phyloP scores from a whole-genome alignment of 768 basidiomycete species.

The Asterophora parasitica region DNA sequence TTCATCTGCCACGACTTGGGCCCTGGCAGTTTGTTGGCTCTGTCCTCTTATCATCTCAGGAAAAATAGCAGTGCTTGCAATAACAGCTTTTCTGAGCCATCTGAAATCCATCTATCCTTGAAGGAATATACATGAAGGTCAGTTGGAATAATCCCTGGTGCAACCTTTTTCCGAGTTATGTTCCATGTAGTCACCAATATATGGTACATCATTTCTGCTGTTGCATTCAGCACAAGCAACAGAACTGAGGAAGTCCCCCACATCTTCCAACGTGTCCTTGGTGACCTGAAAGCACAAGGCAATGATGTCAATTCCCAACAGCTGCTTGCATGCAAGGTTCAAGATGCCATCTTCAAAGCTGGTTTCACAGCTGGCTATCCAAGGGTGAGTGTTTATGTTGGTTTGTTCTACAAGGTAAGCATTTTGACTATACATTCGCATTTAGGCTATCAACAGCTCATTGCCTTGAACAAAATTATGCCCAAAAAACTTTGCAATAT shows the following conservation, averaged over 20 bases:
- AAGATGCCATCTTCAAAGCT: constrained; percentile 60
- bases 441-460: constrained; percentile 58
- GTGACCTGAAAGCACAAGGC: constrained; percentile 33
- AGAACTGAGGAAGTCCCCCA: constrained; percentile 51
- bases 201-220: constrained; percentile 57
- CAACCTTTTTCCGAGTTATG: background rate
- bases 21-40: too few relatives aligned
- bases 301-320: constrained; percentile 30
- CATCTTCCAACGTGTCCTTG: constrained; percentile 47
- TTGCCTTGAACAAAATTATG: too few relatives aligned
- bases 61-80: constrained; percentile 26
- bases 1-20: too few relatives aligned
- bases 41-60: too few relatives aligned
- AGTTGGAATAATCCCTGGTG: constrained; percentile 4
- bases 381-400: constrained; percentile 34
- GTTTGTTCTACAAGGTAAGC: background rate
- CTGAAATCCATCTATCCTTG: constrained; percentile 44
- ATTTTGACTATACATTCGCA: background rate
- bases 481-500: too few relatives aligned
- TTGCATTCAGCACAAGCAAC: constrained; percentile 57
- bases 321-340: constrained; percentile 47
- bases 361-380: constrained; percentile 55
- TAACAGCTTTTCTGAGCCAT: constrained; percentile 35
- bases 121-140: constrained; percentile 14
- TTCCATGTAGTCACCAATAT: constrained; percentile 30